Evolutionary conservation across 441 rosid species (phyloP), one percentile per base, ranked within the genome.

Genomic region (Monsonia emarginata): DNA sequence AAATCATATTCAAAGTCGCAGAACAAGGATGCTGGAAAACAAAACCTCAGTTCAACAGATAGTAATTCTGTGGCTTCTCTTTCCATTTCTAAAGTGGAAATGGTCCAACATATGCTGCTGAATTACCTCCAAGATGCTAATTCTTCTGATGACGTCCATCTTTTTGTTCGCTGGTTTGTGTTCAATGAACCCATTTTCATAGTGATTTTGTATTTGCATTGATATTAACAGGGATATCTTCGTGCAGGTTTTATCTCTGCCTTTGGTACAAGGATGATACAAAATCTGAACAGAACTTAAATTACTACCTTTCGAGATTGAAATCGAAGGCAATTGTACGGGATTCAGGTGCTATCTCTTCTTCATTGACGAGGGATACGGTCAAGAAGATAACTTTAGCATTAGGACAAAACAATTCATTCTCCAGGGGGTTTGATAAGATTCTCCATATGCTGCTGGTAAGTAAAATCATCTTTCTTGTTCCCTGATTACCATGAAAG

Each of bases 381-480:
- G 78, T 84, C 22, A 95, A 95, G 87, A 90, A 86, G 82, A 86
- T 95, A 71, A 85, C 93, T 63, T 76, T 85, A 81, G 87, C 90
- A 26, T 73, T 95, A 72, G 99, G 95, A 76, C 89, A 86, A 71
- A 89, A 95, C 58, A 95, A 84, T 85, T 91, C 99, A 65, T 95
- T 95, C 77, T 84, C 89, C 71, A 85, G 99, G 81, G 99, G 99
- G 77, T 95, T 95, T 68, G 96, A 95, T 74, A 95, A 91, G 83
- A 91, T 95, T 76, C 95, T 91, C 75, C 83, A 86, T 77, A 69
- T 95, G 98, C 99, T 95, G 73, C 85, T 95, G 97, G 99, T 95
- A 67, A 76, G 99, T 78, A 36, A 59, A 65, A 62, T 54, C 65
- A 19, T 78, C 25, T 69, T 73, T 42, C 48, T 68, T 50, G 34